Base-by-base conservation (phyloP, 1,284 basidiomycete genomes). In the Ustilago sp. region DNA sequence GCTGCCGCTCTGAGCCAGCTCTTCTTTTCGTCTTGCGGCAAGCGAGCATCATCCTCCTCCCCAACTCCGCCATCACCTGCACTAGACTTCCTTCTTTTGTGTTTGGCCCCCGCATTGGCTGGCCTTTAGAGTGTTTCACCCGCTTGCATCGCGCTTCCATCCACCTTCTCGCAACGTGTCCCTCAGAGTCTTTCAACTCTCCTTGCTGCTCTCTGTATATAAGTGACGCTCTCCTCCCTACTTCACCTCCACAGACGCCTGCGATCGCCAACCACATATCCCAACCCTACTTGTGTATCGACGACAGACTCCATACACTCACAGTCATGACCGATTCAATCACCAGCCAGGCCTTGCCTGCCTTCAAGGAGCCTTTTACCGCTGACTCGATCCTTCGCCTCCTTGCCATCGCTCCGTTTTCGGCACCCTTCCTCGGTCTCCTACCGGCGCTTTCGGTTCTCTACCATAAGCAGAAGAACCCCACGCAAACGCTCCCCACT, bases 391-490 rank as follows among this genome's bases (percentile, higher is more conserved):
- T 80, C 32, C 47, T 74, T n/a, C 54, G 72, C 50, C 55, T 74
- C 45, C 69, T 85, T 38, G 63, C 67, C 64, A 71, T 66, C 45
- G 70, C 80, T 34, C 78, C 80, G 19, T 82, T 85, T 36, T 78
- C 77, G 15, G 63, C 79, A 1, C 79, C 80, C 3, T 81, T 83
- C 60, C 62, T 84, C 31, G 52, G 81, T 28, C 55, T 80, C 41
- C 65, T 83, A 2, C 84, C 84, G 3, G 64, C 72, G 6, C 64
- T 83, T 12, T 63, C 75, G 17, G 75, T 80, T 35, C 43, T 74
- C 17, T 75, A 68, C 35, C 81, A 83, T 65, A 63, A 72, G 48
- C 74, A 74, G 54, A 59, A 34, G 7, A 51, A 68, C 17, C 65
- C 70, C 3, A 19, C 38, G 0, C 28, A 55, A 13, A 43, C 31